Evolutionary conservation across 176 grass and related monocot genomes (phyloP).

Genomic region (Calamus simplicifolius): DNA sequence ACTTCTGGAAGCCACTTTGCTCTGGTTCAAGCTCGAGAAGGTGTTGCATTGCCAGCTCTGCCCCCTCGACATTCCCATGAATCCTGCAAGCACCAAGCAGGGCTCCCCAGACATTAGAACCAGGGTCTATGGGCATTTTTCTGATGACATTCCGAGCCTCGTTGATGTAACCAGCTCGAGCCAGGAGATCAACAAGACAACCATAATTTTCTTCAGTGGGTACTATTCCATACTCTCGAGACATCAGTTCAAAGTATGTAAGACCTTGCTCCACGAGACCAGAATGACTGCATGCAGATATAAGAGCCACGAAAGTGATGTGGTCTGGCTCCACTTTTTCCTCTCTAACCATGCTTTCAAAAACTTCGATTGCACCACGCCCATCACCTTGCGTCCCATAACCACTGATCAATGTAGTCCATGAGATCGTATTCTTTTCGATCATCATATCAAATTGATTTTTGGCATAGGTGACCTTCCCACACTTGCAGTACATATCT

Average conservation of each 20-base stretch:
- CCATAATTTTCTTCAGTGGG: constrained; percentile 32
- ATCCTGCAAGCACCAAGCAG: constrained; percentile 2
- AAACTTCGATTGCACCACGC: constrained; percentile 16
- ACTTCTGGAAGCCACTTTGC: constrained; percentile 13
- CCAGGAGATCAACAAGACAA: constrained; percentile 26
- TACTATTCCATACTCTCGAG: constrained; percentile 13
- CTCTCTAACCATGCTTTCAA: constrained; percentile 19
- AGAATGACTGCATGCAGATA: constrained; percentile 38
- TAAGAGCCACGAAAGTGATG: constrained; percentile 24
- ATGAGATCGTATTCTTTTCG: constrained; percentile 16
- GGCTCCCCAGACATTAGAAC: constrained; percentile 23
- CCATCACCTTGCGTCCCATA: constrained; percentile 27
- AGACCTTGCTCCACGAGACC: constrained; percentile 24
- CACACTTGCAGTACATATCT: constrained; percentile 28
- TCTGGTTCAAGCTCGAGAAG: not conserved
- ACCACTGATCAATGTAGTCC: constrained; percentile 26
- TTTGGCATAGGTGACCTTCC: constrained; percentile 10
- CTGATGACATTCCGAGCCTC: constrained; percentile 22
- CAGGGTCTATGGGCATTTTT: constrained; percentile 5
- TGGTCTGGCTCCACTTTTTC: constrained; percentile 15
- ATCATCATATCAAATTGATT: constrained; percentile 23
- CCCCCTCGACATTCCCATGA: constrained; percentile 14
- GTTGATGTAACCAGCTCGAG: constrained; percentile 21
- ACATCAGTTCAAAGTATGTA: constrained; percentile 24
- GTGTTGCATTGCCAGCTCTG: constrained; percentile 9